Base-by-base conservation (phyloP, 495 filamentous ascomycete species). In the Penicillium odoratum region DNA sequence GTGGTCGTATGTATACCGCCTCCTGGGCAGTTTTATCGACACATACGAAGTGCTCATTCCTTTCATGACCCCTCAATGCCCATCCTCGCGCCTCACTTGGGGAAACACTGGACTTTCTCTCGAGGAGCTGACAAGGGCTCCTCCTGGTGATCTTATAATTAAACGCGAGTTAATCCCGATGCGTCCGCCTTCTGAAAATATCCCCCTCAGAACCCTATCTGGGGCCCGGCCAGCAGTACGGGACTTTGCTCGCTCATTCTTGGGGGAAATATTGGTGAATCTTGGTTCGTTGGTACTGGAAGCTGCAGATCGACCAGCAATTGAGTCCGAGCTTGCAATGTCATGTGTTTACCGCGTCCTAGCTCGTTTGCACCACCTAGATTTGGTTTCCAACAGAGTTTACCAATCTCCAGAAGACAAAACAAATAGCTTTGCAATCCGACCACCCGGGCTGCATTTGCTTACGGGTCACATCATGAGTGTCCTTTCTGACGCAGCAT, bases 401-500 rank as follows among this genome's bases (percentile, higher is more conserved):
- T 89, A 88, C 61, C 76, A 74, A 57, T 80, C 78, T 61, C 56
- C 62, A 26, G 49, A 42, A 45, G 68, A 66, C 21, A 63, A 70
- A 52, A 50, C 56, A 5, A 73, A 79, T 57, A 62, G 71, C 16
- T 63, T 60, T 36, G 67, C 69, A 4, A 72, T 81, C 29, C 78
- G 85, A 44, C 85, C 86, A 2, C 85, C 86, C 5, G 81, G 75
- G 7, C 70, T 89, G 16, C 73, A 84, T 58, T 48, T 85, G 7
- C 69, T 88, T 25, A 83, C 82, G 3, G 78, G 72, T 15, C 71
- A 79, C 57, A 87, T 88, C 21, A 77, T 88, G 73, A 82, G 76
- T 30, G 78, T 81, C 51, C 65, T 88, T 44, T 84, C 85, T 3
- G 84, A 88, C 56, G 80, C 84, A n/a, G 83, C 78, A 7, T 88